Conservation (phyloP, 345 rosid genomes). For the Dovyalis caffra region DNA sequence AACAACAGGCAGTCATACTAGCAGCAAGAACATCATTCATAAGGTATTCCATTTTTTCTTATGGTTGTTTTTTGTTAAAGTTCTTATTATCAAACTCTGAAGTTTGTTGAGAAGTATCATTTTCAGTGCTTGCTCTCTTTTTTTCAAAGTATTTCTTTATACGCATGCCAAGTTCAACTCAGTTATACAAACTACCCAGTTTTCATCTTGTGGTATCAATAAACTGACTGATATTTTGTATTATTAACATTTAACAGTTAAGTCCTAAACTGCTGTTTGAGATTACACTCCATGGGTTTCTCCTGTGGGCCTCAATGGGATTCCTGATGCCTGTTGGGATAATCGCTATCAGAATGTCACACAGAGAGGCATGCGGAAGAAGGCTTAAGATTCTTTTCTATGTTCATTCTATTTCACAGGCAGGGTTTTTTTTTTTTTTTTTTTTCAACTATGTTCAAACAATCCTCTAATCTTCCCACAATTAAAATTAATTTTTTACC, state of each 20-base stretch:
- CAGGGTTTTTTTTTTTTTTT: constrained; percentile 24
- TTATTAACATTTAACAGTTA: constrained; percentile 39
- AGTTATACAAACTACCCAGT: too few relatives aligned
- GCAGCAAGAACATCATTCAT: constrained; percentile 2
- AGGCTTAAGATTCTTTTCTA: constrained; percentile 52
- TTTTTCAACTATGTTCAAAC: background rate
- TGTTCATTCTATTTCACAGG: constrained; percentile 76
- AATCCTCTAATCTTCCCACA: background rate
- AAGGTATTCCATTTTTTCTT: constrained; percentile 21
- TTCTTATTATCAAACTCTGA: background rate
- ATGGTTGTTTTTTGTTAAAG: background rate
- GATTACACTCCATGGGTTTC: constrained; percentile 69
- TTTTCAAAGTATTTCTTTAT: too few relatives aligned
- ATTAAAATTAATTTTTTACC: background rate
- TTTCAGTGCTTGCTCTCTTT: background rate
- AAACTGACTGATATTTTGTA: background rate
- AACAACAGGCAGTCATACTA: constrained; percentile 11
- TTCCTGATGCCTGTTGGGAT: constrained; percentile 79
- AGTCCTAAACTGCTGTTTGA: constrained; percentile 50
- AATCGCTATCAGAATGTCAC: constrained; percentile 66
- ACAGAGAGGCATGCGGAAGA: constrained; percentile 49
- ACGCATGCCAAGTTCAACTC: background rate
- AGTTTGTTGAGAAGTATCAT: background rate
- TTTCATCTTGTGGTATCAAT: background rate
- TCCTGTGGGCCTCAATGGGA: constrained; percentile 88